Percentiles rank a stretch among this genome's conserved stretches.
Conservation (phyloP, 805 yeast species). For the Candida railenensis region DNA sequence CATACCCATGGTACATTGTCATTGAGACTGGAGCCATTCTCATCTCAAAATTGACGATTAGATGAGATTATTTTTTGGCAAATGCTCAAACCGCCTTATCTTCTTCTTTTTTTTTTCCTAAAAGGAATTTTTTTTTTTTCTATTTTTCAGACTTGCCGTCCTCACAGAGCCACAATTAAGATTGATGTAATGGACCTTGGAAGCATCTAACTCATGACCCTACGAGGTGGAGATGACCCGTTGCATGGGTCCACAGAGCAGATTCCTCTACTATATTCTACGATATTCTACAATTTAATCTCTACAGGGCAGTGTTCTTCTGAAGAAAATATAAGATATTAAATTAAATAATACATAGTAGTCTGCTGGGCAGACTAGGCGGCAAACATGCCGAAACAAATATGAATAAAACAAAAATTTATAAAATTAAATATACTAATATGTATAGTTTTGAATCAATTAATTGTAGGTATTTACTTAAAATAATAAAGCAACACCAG, state of each 20-base stretch:
- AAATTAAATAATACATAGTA: not conserved
- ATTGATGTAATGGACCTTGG: too few relatives aligned
- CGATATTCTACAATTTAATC: not conserved
- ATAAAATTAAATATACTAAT: not conserved
- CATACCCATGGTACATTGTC: too few relatives aligned
- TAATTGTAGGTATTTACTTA: constrained; percentile 14
- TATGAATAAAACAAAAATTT: not conserved
- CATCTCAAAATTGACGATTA: not conserved
- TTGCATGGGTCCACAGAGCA: too few relatives aligned
- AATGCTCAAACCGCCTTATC: not conserved
- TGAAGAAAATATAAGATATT: not conserved
- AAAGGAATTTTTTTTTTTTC: too few relatives aligned
- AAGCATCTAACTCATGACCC: too few relatives aligned
- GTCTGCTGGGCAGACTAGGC: not conserved
- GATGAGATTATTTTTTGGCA: not conserved
- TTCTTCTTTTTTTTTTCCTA: too few relatives aligned
- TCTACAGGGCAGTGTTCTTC: too few relatives aligned
- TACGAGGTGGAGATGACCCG: too few relatives aligned
- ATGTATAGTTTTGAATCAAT: not conserved
- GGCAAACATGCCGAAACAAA: not conserved
- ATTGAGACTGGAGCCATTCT: too few relatives aligned
- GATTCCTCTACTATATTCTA: too few relatives aligned
- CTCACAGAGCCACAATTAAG: too few relatives aligned
- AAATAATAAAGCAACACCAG: constrained; percentile 39
- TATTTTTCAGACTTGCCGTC: not conserved